Conservation (phyloP, 129 eudicot species). For the Flaveria brownii region DNA sequence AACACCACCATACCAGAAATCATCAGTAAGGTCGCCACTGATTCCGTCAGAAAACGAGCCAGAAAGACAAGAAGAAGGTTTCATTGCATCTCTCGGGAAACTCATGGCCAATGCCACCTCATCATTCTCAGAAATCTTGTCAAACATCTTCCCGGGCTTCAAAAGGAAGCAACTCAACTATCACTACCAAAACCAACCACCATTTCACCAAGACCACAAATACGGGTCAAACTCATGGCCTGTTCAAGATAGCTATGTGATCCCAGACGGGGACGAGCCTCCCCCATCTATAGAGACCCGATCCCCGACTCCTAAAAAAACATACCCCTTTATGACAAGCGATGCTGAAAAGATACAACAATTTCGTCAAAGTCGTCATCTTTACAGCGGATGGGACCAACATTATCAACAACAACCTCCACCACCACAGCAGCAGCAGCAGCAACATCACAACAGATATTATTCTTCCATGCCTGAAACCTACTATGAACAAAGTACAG, state of each 20-base stretch:
- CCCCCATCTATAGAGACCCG: slow-evolving; percentile 87
- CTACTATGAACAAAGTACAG: slow-evolving; percentile 74
- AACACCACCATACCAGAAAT: slow-evolving; percentile 51
- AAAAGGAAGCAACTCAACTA: slow-evolving; percentile 42
- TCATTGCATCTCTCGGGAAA: slow-evolving; percentile 65
- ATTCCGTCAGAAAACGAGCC: slow-evolving; percentile 72
- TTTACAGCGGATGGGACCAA: slow-evolving; percentile 85
- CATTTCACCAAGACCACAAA: slow-evolving; percentile 40
- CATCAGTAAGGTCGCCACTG: slow-evolving; percentile 59
- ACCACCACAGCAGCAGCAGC: slow-evolving; percentile 50
- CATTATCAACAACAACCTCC: slow-evolving; percentile 47
- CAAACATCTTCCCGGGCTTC: slow-evolving; percentile 57
- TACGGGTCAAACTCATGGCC: slow-evolving; percentile 69
- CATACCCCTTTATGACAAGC: slow-evolving; percentile 85
- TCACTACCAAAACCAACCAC: slow-evolving; percentile 46
- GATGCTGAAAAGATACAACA: slow-evolving; percentile 90
- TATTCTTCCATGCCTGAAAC: slow-evolving; percentile 64
- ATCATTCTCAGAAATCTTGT: slow-evolving; percentile 60
- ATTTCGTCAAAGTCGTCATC: slow-evolving; percentile 75
- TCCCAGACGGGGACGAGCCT: slow-evolving; percentile 74
- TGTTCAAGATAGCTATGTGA: slow-evolving; percentile 78
- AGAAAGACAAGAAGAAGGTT: slow-evolving; percentile 80
- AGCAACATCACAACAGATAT: slow-evolving; percentile 60
- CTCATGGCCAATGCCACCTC: slow-evolving; percentile 60
- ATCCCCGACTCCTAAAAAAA: slow-evolving; percentile 84